Evolutionary conservation across 2,329 filamentous ascomycete genomes (phyloP), one percentile per base, ranked within the genome.

Genomic region (Penicillium rolfsii): DNA sequence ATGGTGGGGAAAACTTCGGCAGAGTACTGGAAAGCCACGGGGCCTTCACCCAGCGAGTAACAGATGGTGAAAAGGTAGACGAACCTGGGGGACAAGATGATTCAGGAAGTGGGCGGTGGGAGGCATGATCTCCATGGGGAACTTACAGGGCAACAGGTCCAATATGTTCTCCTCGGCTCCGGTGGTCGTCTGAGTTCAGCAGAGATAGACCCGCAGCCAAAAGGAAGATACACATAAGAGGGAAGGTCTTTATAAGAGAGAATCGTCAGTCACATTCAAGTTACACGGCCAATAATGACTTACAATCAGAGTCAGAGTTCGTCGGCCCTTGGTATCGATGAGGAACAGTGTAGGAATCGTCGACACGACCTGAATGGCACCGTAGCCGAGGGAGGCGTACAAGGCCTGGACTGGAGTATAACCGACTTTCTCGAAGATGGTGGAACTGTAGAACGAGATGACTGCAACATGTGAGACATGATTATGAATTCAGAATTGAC

Each of bases 391-490:
- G 1, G 86, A 88, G 3, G 84, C 84, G 28, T 86, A 78, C 30
- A 89, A 76, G 1, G 89, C 87, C 35, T 84, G 77, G 54, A 82
- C 82, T 0, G 81, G 72, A 24, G 60, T 73, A 45, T 85, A 84
- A 4, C 87, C 87, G 3, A 86, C 84, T 0, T 87, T 74, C 3
- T 57, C 52, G 60, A 82, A 81, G 58, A 82, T 76, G 2, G 85
- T 87, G 0, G 86, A 87, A 1, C 85, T 88, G 76, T 92, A 92
- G 75, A 92, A 92, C 1, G 89, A 87, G 57, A 91, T 89, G 58
- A 73, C 64, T 67, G 19, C 9, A 28, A 22, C 4, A 4, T 11
- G 57, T 62, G 43, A 65, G 19, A 14, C 1, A 12, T 89, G 87
- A 70, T 89, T 88, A 74, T 87, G 26, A 22, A 24, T 6, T 7